Evolutionary conservation across 306 rosid species (phyloP), one percentile per base, ranked within the genome.

Genomic region (Trifolium dubium): DNA sequence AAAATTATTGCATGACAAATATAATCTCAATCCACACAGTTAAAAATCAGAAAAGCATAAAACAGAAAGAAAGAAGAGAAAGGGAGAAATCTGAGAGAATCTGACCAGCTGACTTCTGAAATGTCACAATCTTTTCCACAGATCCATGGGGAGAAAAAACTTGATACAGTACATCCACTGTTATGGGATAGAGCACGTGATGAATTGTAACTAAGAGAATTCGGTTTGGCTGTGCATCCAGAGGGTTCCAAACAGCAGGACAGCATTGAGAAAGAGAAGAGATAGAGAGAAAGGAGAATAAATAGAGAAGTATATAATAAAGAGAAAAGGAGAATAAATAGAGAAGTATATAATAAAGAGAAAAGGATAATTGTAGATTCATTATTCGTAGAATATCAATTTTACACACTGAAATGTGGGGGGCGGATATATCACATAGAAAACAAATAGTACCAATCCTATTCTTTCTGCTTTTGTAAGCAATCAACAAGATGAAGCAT

Each of bases 61-160:
- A 37, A 76, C 61, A 61, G 82, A 81, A 67, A 85, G 83, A 85
- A 81, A 82, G 80, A 77, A 73, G 71, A 78, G 77, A 84, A 50
- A 85, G 80, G 84, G 71, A 86, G 91, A 91, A 88, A 84, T 85
- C 91, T 84, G 81, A 83, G 84, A 82, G 88, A 86, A 83, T 90
- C 98, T 92, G 91, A 95, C 99, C 99, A 86, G 98, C 99, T 80
- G 99, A 92, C 96, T 92, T 95, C 98, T 95, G 98, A 83, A 95
- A 95, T 7, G 98, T 95, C 79, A 95, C 99, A 73, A 95, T 88
- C 96, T 95, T 95, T 88, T 95, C 98, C 82, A 95, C 98, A 88
- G 78, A 92, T 80, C 99, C 99, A 81, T 95, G 96, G 79, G 98
- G 98, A 67, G 85, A 88, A 90, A 95, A 92, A 69, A 95, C 99